phyloP scores from a whole-genome alignment of 2,329 filamentous ascomycete genomes.

The Neocatenulostroma microsporum region DNA sequence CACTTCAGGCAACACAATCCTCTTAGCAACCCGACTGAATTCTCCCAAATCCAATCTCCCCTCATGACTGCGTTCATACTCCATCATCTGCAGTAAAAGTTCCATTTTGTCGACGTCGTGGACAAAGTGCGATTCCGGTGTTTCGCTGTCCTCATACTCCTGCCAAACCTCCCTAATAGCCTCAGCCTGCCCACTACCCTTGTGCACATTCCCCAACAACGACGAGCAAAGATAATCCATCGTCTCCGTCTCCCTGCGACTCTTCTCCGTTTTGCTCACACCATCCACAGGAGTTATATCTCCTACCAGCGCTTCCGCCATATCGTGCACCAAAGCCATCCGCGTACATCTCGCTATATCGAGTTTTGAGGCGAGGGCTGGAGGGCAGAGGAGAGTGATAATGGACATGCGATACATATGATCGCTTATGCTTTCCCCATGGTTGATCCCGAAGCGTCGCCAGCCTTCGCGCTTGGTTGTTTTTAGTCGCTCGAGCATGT shows the following conservation, averaged over 20 bases:
- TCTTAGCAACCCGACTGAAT: slow-evolving; percentile 70
- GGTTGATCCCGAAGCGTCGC: slow-evolving; percentile 71
- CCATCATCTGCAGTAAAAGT: slow-evolving; percentile 86
- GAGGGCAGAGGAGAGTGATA: slow-evolving; percentile 84
- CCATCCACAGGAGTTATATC: slow-evolving; percentile 93
- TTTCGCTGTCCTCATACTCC: slow-evolving; percentile 86
- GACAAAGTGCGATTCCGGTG: slow-evolving; percentile 78
- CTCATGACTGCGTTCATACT: slow-evolving; percentile 73
- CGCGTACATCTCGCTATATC: slow-evolving; percentile 79
- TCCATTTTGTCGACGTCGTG: slow-evolving; percentile 98
- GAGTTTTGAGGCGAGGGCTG: slow-evolving; percentile 60
- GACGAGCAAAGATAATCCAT: slow-evolving; percentile 81
- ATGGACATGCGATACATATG: slow-evolving; percentile 99
- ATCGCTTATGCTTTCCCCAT: slow-evolving; percentile 85
- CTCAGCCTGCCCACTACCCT: slow-evolving; percentile 44
- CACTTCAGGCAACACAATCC: slow-evolving; percentile 68
- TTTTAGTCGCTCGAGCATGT: slow-evolving; percentile 88
- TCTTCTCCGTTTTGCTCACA: slow-evolving; percentile 81
- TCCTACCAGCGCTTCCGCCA: slow-evolving; percentile 90
- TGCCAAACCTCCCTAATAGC: slow-evolving; percentile 79
- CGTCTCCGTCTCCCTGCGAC: slow-evolving; percentile 71
- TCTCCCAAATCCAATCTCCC: slow-evolving; percentile 70
- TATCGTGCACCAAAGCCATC: slow-evolving; percentile 95
- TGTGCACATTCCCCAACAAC: slow-evolving; percentile 64
- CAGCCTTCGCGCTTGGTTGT: slow-evolving; percentile 95